A percentile compares a stretch with the other conserved stretches of the same genome.
These are phyloP conservation scores for Cutaneotrichosporon spelunceum DNA, from an alignment of 1,284 basidiomycete species.

Conservation along the genomic window DNA sequence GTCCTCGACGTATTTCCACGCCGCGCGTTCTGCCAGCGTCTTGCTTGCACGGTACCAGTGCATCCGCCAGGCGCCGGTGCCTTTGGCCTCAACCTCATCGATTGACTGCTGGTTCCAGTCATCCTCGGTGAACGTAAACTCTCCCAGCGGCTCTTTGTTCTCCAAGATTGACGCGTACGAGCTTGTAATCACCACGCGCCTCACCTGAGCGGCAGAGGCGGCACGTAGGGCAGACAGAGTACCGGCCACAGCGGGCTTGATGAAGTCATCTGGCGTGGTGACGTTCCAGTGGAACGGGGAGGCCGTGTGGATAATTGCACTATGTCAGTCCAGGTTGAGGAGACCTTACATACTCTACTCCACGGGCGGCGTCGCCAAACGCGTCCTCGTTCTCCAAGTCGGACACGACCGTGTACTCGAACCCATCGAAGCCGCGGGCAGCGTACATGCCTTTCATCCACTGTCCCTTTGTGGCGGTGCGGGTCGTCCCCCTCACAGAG, in stretches of 20 bases:
- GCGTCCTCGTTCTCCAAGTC: conserved; percentile 56
- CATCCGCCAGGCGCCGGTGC: conserved; percentile 27
- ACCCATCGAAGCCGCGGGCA: conserved; percentile 45
- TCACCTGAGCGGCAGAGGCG: conserved; percentile 38
- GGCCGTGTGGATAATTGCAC: conserved; percentile 30
- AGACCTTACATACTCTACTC: conserved; percentile 47
- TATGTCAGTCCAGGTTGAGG: conserved; percentile 14
- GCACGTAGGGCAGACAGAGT: conserved; percentile 46
- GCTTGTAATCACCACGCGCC: conserved; percentile 52
- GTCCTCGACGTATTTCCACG: conserved; percentile 44
- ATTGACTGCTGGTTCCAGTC: conserved; percentile 34
- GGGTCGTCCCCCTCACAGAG: conserved; percentile 51
- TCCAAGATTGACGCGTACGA: conserved; percentile 46
- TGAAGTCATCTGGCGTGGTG: conserved; percentile 39
- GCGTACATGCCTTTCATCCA: conserved; percentile 46
- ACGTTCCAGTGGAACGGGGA: conserved; percentile 37
- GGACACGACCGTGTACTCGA: conserved; percentile 55
- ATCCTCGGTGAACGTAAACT: conserved; percentile 26
- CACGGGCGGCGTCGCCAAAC: conserved; percentile 52
- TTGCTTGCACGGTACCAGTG: conserved; percentile 48
- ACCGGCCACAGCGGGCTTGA: conserved; percentile 53
- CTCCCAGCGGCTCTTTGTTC: conserved; percentile 26
- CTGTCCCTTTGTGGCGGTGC: conserved; percentile 50
- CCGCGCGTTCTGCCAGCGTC: conserved; percentile 44
- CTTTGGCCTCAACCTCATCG: conserved; percentile 31